Conservation (phyloP, 2,329 filamentous ascomycete species). For the Penicillium corylophilum region DNA sequence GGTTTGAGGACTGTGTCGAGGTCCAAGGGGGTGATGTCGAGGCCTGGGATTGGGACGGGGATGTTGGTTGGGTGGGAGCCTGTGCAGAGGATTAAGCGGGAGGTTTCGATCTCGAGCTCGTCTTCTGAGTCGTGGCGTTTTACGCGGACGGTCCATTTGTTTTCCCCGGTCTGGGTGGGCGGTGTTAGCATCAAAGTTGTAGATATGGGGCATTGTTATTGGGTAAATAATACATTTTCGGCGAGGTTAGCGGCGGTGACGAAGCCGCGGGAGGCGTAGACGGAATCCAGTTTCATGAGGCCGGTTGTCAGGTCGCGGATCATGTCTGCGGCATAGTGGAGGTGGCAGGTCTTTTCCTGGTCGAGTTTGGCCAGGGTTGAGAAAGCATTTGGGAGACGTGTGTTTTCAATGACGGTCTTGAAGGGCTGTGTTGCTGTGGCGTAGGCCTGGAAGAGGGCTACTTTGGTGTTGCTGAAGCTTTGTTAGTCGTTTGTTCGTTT, state of each 20-base stretch:
- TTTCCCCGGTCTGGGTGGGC: slow-evolving; percentile 16
- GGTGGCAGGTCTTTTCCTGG: slow-evolving; percentile 57
- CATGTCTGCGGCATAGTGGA: slow-evolving; percentile 60
- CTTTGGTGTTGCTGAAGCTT: slow-evolving; percentile 57
- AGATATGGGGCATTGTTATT: neutral
- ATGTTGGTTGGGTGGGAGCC: slow-evolving; percentile 53
- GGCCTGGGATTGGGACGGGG: slow-evolving; percentile 43
- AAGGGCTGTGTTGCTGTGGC: slow-evolving; percentile 56
- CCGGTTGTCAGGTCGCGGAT: slow-evolving; percentile 47
- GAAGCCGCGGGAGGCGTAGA: slow-evolving; percentile 34
- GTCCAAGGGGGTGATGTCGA: slow-evolving; percentile 46
- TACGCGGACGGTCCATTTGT: slow-evolving; percentile 36
- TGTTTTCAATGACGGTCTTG: slow-evolving; percentile 49
- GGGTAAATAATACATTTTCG: slow-evolving; percentile 23
- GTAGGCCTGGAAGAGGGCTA: slow-evolving; percentile 58
- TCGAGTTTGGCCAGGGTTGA: slow-evolving; percentile 54
- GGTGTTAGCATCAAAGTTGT: too few species aligned
- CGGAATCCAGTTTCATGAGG: slow-evolving; percentile 37
- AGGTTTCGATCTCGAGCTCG: slow-evolving; percentile 37
- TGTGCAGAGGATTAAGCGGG: slow-evolving; percentile 58
- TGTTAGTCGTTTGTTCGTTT: neutral
- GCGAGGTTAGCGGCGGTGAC: slow-evolving; percentile 36
- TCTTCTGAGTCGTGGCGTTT: slow-evolving; percentile 26
- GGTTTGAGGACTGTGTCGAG: slow-evolving; percentile 59
- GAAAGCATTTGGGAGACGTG: slow-evolving; percentile 55